phyloP scores from a whole-genome alignment of 768 basidiomycete species.

The Favolaschia claudopus region DNA sequence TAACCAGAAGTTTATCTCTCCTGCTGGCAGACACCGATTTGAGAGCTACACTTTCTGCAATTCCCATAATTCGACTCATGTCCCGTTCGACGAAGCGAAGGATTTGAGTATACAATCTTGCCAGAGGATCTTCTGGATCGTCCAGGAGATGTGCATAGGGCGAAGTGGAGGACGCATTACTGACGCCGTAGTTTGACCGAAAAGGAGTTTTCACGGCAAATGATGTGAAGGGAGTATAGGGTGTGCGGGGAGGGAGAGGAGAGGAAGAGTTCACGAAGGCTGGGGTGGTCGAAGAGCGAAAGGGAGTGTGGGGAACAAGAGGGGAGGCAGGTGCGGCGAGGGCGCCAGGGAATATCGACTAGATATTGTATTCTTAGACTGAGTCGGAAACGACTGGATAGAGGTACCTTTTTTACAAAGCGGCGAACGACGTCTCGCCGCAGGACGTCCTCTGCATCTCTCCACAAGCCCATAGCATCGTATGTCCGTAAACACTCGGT shows the following conservation, averaged over 20 bases:
- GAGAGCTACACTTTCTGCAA: slow-evolving; percentile 71
- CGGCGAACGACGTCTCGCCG: slow-evolving; percentile 72
- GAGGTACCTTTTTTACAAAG: slow-evolving; percentile 79
- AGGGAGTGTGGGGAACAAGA: slow-evolving; percentile 78
- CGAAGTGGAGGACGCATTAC: slow-evolving; percentile 34
- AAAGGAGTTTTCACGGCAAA: slow-evolving; percentile 64
- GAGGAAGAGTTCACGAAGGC: slow-evolving; percentile 36
- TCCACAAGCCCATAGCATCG: slow-evolving; percentile 81
- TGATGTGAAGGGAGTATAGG: slow-evolving; percentile 61
- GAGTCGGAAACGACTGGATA: background rate
- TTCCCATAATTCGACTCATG: slow-evolving; percentile 75
- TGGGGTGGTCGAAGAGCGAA: slow-evolving; percentile 45
- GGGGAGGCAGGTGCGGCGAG: slow-evolving; percentile 76
- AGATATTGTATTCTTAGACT: background rate
- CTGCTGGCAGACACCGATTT: slow-evolving; percentile 47
- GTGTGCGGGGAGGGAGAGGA: slow-evolving; percentile 49
- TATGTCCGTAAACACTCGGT: slow-evolving; percentile 84
- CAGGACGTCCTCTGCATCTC: slow-evolving; percentile 89
- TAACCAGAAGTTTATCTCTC: slow-evolving; percentile 16
- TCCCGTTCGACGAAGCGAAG: slow-evolving; percentile 84
- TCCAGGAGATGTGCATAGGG: slow-evolving; percentile 65
- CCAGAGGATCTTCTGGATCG: slow-evolving; percentile 71
- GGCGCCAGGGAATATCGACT: slow-evolving; percentile 82
- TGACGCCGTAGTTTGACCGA: slow-evolving; percentile 42
- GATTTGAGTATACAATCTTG: slow-evolving; percentile 81